A percentile compares a stretch with the other conserved stretches of the same genome.
Evolutionary conservation across 1,284 basidiomycete genomes (phyloP).

Genomic region (Fomitopsis palustris): DNA sequence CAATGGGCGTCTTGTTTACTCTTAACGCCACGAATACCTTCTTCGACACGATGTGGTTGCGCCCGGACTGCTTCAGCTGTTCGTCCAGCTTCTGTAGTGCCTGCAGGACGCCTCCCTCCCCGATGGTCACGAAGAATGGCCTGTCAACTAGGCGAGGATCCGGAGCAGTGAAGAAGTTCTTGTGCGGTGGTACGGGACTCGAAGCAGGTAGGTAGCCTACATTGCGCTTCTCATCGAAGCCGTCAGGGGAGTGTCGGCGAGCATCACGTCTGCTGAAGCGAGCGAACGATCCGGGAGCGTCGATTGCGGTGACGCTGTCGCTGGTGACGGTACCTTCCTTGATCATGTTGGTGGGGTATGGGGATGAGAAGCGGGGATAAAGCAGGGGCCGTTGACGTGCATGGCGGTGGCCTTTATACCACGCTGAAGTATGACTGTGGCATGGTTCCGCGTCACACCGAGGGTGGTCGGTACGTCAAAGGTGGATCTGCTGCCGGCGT

Average conservation of each 20-base stretch:
- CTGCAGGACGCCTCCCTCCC: slow-evolving; percentile 55
- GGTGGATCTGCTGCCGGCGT: not conserved
- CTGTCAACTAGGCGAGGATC: slow-evolving; percentile 42
- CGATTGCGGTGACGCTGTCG: not conserved
- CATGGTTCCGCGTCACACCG: not conserved
- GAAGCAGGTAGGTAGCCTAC: too few species aligned
- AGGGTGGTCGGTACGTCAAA: not conserved
- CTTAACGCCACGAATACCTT: slow-evolving; percentile 24
- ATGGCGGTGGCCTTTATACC: not conserved
- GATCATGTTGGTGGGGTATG: not conserved
- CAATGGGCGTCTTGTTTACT: not conserved
- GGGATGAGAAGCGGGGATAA: not conserved
- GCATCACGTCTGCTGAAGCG: not conserved
- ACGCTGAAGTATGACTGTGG: too few species aligned
- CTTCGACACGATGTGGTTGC: slow-evolving; percentile 41
- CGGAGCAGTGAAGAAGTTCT: slow-evolving; percentile 17
- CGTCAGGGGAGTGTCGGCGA: not conserved
- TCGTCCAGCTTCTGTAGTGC: slow-evolving; percentile 64
- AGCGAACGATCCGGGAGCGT: not conserved
- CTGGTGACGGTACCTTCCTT: slow-evolving; percentile 1
- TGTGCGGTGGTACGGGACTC: not conserved
- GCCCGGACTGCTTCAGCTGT: slow-evolving; percentile 56
- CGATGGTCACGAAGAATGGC: slow-evolving; percentile 67
- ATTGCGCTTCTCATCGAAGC: not conserved
- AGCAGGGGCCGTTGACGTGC: not conserved